These are phyloP conservation scores for Dendrobium nobile DNA, from an alignment of 106 monocot genomes.

Conservation along the genomic window DNA sequence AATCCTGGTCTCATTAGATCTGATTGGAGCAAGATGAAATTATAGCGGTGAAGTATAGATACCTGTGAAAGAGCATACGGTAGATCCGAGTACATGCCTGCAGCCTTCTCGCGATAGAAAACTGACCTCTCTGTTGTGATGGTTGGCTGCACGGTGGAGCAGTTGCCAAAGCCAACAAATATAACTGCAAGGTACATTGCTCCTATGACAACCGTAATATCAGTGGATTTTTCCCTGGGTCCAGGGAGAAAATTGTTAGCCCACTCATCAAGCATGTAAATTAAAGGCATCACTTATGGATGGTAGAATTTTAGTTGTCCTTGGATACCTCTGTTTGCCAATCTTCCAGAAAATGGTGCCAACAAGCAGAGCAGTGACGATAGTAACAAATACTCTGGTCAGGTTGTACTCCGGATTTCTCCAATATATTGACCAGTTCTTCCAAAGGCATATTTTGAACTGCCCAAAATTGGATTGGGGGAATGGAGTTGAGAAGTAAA, in stretches of 20 bases:
- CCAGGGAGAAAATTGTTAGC: neutral
- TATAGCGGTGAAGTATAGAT: neutral
- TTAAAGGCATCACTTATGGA: neutral
- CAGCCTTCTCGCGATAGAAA: slow-evolving; percentile 70
- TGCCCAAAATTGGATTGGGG: slow-evolving; percentile 25
- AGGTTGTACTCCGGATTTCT: slow-evolving; percentile 49
- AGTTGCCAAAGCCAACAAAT: slow-evolving; percentile 51
- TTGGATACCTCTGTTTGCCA: slow-evolving; percentile 31
- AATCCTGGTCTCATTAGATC: neutral
- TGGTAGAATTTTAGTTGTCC: neutral
- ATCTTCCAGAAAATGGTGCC: slow-evolving; percentile 70
- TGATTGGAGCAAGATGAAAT: neutral
- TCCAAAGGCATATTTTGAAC: slow-evolving; percentile 50
- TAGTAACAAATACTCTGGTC: slow-evolving; percentile 34
- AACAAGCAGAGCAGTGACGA: slow-evolving; percentile 34
- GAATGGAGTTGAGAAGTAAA: slow-evolving; percentile 37
- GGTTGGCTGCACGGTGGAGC: slow-evolving; percentile 49
- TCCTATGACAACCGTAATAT: slow-evolving; percentile 51
- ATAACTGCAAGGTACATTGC: slow-evolving; percentile 51
- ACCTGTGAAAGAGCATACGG: slow-evolving; percentile 72
- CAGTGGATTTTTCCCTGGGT: slow-evolving; percentile 37
- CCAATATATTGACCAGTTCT: slow-evolving; percentile 57
- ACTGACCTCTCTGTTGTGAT: slow-evolving; percentile 51
- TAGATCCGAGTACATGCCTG: slow-evolving; percentile 78
- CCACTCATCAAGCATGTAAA: neutral